A percentile compares a stretch with the other conserved stretches of the same genome.
Conservation (phyloP, 2,329 filamentous ascomycete genomes). For the Endocalyx cinctus region DNA sequence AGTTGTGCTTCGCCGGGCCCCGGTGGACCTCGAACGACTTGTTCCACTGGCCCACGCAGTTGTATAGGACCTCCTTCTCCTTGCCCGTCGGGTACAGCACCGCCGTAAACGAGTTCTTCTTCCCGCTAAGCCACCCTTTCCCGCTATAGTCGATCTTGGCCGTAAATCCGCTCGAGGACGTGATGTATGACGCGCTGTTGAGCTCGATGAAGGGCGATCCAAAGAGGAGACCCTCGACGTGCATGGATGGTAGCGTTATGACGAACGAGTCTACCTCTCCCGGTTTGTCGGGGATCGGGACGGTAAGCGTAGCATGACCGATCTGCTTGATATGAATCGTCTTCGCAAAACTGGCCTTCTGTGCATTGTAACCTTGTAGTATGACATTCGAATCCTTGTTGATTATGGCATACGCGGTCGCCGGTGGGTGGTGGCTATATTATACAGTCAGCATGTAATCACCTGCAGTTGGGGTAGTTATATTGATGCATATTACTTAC, state of each 20-base stretch:
- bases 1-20: constrained; percentile 24
- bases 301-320: constrained; percentile 43
- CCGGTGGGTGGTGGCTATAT: constrained; percentile 45
- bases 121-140: constrained; percentile 38
- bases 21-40: constrained; percentile 33
- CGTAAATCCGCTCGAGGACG: constrained; percentile 39
- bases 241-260: constrained; percentile 43
- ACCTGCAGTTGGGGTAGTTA: too few species aligned
- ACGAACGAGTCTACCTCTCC: constrained; percentile 43
- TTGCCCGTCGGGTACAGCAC: constrained; percentile 35
- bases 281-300: constrained; percentile 34
- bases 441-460: constrained; percentile 5
- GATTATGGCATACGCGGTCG: constrained; percentile 47
- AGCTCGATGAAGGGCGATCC: constrained; percentile 47
- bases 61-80: constrained; percentile 31
- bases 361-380: constrained; percentile 46
- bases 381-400: constrained; percentile 39
- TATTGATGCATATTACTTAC: constrained; percentile 16
- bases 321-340: constrained; percentile 46
- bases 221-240: constrained; percentile 42
- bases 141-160: constrained; percentile 44
- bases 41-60: constrained; percentile 38
- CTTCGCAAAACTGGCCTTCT: constrained; percentile 48
- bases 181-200: constrained; percentile 39
- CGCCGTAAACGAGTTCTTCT: constrained; percentile 43